Conservation (phyloP, 805 yeast species). For the Kodamaea restingae region DNA sequence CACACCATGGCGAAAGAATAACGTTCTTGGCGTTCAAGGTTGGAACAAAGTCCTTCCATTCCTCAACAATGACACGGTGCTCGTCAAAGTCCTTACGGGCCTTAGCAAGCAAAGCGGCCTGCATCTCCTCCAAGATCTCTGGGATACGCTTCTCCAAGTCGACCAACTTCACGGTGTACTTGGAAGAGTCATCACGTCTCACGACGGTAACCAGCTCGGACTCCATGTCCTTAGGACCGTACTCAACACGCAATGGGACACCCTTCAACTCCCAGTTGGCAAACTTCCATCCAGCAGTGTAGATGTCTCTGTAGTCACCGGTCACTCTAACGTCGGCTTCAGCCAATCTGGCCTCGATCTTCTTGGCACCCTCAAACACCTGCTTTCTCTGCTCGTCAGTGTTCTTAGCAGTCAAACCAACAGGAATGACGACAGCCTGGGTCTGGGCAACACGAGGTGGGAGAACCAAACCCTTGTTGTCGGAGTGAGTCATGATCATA, state of each 20-base stretch:
- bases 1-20: conserved; percentile 97
- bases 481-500: conserved; percentile 98
- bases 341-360: conserved; percentile 59
- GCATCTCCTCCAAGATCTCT: conserved; percentile 77
- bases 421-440: conserved; percentile 92
- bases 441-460: conserved; percentile 95
- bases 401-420: conserved; percentile 88
- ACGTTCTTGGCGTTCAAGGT: conserved; percentile 87
- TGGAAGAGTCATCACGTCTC: conserved; percentile 86
- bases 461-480: conserved; percentile 94
- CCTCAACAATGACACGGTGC: conserved; percentile 76
- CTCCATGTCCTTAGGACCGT: conserved; percentile 93
- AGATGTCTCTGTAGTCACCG: conserved; percentile 89
- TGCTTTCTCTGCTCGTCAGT: conserved; percentile 67
- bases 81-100: conserved; percentile 83
- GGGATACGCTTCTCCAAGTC: conserved; percentile 67
- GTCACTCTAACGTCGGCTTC: conserved; percentile 66
- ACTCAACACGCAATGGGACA: conserved; percentile 86
- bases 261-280: conserved; percentile 97
- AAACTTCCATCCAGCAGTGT: conserved; percentile 98
- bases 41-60: conserved; percentile 91
- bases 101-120: conserved; percentile 61
- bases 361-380: conserved; percentile 66
- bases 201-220: conserved; percentile 79
- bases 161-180: conserved; percentile 60